Base-by-base conservation (phyloP, 768 basidiomycete genomes). In the Psilocybe cubensis region DNA sequence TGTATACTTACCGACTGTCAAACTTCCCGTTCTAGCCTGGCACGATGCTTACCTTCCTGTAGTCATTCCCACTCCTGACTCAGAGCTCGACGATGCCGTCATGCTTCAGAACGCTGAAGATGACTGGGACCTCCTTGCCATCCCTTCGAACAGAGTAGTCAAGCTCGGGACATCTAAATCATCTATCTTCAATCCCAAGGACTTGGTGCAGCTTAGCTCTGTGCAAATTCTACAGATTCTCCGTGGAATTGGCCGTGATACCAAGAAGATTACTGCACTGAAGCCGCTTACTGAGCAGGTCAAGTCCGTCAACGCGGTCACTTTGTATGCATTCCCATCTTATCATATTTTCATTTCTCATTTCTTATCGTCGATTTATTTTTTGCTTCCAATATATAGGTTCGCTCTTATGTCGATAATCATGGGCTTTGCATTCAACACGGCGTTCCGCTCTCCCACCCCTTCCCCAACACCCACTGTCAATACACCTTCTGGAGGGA, bases 331-430 rank as follows among this genome's bases (percentile, higher is more conserved):
- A 3, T 47, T 29, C 40, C 52, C 52, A 40, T 8, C 66, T 55
- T 56, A 64, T 27, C 6, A 17, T 43, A 25, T 35, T 6, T 17
- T 4, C 5, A 17, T 3, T 3, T 31, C 25, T 17, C 28, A 59
- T 33, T 38, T 49, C 40, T 51, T 45, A 57, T 31, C 42, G 29
- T 54, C 35, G n/a, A 41, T 58, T 44, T 63, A 63, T 44, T 11
- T 52, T 29, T 52, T 61, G 40, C 48, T 24, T 60, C 28, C n/a
- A 28, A 38, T 57, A n/a, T 25, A 6, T 48, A 91, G 89, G 46
- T 80, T 91, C 58, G 86, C 88, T 0, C 68, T 91, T 46, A 72
- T 91, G 61, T 88, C 88, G 35, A 75, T 91, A 35, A 77, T 91
- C n/a, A 74, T 89, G 77, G 87, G 70, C 29, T 83, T 83, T 41